Evolutionary conservation across 1,284 basidiomycete genomes (phyloP).

Genomic region (Boletellus deceptivus): DNA sequence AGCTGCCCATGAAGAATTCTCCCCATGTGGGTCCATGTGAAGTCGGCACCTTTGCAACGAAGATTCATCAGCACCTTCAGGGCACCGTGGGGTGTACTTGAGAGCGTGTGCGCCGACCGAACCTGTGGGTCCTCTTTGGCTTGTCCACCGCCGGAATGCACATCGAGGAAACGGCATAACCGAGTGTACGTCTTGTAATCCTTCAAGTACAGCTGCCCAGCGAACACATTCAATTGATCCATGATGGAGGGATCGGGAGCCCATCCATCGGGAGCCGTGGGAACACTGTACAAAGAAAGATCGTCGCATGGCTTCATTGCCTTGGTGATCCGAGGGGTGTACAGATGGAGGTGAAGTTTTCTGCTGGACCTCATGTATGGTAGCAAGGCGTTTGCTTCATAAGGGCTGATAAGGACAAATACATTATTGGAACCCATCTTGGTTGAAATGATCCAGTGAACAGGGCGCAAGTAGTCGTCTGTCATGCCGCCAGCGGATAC

Average conservation of each 20-base stretch:
- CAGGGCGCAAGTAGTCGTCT: conserved; percentile 38
- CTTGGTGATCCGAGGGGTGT: conserved; percentile 37
- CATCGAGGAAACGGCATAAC: conserved; percentile 37
- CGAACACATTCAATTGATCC: conserved; percentile 41
- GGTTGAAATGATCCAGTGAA: conserved; percentile 41
- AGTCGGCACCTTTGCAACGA: too few relatives aligned
- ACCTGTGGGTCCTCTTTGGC: background rate
- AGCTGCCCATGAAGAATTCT: too few relatives aligned
- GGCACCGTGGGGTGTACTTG: too few relatives aligned
- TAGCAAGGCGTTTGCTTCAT: conserved; percentile 41
- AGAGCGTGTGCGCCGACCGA: too few relatives aligned
- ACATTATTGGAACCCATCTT: background rate
- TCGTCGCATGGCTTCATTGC: conserved; percentile 39
- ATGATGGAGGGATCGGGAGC: conserved; percentile 17
- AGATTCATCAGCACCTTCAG: too few relatives aligned
- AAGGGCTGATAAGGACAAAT: conserved; percentile 43
- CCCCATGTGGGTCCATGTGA: too few relatives aligned
- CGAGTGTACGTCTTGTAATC: conserved; percentile 32
- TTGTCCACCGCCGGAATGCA: conserved; percentile 27
- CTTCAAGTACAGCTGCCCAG: conserved; percentile 32
- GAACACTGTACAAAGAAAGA: conserved; percentile 36
- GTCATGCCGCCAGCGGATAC: background rate
- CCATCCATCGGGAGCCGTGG: conserved; percentile 21
- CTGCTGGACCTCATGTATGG: conserved; percentile 34
- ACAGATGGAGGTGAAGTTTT: conserved; percentile 41